These are phyloP conservation scores for Exophiala oligosperma DNA, from an alignment of 2,329 filamentous ascomycete species.

Conservation along the genomic window DNA sequence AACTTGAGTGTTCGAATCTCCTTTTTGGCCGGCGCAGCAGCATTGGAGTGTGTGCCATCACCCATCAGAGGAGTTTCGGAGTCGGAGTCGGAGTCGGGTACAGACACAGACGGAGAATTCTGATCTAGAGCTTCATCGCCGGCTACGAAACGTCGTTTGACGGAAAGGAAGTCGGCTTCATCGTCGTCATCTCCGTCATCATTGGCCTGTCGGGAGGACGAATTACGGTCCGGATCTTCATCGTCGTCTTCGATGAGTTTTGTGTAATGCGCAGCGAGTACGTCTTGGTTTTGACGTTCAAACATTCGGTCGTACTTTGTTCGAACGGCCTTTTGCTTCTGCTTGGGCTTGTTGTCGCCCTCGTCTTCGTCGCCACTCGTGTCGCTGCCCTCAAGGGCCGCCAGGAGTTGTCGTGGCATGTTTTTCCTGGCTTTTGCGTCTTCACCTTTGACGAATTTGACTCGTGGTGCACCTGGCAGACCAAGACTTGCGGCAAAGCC, in stretches of 20 bases:
- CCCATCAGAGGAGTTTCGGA: background rate
- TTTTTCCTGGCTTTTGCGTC: constrained; percentile 88
- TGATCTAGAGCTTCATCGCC: constrained; percentile 57
- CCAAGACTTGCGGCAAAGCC: constrained; percentile 83
- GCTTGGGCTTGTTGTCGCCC: constrained; percentile 47
- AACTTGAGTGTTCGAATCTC: constrained; percentile 51
- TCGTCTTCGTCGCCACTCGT: constrained; percentile 49
- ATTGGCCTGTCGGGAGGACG: background rate
- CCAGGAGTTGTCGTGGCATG: constrained; percentile 66
- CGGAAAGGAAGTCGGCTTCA: constrained; percentile 77
- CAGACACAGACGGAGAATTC: constrained; percentile 42
- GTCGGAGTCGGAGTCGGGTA: constrained; percentile 1
- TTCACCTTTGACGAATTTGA: constrained; percentile 89
- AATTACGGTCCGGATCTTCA: constrained; percentile 33
- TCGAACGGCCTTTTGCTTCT: constrained; percentile 70
- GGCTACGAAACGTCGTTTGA: constrained; percentile 82
- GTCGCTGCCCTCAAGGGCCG: constrained; percentile 60
- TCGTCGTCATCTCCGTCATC: constrained; percentile 52
- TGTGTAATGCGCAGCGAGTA: constrained; percentile 88
- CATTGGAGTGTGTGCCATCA: constrained; percentile 35
- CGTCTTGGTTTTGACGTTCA: constrained; percentile 91
- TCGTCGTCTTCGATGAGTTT: constrained; percentile 70
- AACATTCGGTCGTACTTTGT: constrained; percentile 99
- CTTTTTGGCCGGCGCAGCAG: constrained; percentile 11
- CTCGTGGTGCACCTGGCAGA: constrained; percentile 85